phyloP scores from a whole-genome alignment of 345 rosid species.

The Euphorbia tirucalli region DNA sequence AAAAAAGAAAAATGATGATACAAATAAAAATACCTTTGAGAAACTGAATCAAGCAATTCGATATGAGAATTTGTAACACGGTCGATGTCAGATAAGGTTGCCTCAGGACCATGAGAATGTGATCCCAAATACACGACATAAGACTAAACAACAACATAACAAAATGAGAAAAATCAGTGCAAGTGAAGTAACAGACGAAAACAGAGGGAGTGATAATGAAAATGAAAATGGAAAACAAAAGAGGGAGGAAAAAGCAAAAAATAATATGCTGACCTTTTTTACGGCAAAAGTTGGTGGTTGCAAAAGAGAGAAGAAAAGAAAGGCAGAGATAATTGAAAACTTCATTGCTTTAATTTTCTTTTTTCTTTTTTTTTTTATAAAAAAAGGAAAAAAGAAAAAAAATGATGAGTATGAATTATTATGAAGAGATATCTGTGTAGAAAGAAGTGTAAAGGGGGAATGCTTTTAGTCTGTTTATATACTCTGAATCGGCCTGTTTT shows the following conservation, averaged over 20 bases:
- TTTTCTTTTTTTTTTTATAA: no score
- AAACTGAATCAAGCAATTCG: constrained; percentile 13
- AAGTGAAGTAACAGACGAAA: background rate
- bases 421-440: background rate
- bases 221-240: background rate
- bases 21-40: background rate
- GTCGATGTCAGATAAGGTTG: background rate
- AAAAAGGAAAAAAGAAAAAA: no score
- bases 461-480: constrained; percentile 25
- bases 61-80: background rate
- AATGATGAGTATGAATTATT: background rate
- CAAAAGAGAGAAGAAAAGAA: constrained; percentile 30
- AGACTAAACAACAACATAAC: constrained; percentile 10
- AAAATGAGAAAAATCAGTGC: background rate
- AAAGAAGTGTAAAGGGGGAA: background rate
- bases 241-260: background rate
- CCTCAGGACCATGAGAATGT: constrained; percentile 15
- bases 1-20: background rate
- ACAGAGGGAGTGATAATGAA: background rate
- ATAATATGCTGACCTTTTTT: constrained; percentile 35
- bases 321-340: constrained; percentile 21
- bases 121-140: constrained; percentile 27
- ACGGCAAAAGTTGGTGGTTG: constrained; percentile 34
- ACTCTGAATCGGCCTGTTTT: constrained; percentile 14
- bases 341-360: constrained; percentile 27